Evolutionary conservation across 2,329 filamentous ascomycete genomes (phyloP), one percentile per base, ranked within the genome.

Genomic region (Bipolaris cookei): DNA sequence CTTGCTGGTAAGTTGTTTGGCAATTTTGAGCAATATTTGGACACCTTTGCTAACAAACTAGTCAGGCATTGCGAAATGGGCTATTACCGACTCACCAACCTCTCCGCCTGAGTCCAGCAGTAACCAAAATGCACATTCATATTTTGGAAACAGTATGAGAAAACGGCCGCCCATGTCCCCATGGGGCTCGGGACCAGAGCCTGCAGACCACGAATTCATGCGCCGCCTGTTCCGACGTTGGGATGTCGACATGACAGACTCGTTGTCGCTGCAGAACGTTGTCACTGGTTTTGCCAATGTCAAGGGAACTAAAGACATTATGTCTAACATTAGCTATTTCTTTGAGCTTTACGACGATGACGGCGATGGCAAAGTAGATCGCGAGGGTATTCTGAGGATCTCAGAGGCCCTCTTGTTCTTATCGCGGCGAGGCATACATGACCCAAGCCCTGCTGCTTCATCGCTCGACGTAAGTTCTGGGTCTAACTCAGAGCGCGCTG

Each of bases 321-420:
- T 99, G 94, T 91, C 91, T 28, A 95, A 91, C 56, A 98, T 99
- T 71, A 95, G 88, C 58, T 98, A 98, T 78, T 98, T 99, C 76
- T 99, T 99, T 68, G 91, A 97, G 70, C 85, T 99, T 0, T 97
- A 98, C 75, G 95, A 99, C 72, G 94, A 99, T 64, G 90, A 94
- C 68, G 86, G 88, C 1, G 92, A 97, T 72, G 95, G 95, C 23
- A 92, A 87, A 67, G 93, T 99, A 4, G 95, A 98, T 70, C 87
- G 95, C 10, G 95, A 99, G 76, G 95, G 95, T 5, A 99, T 99
- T 56, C 77, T 99, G 42, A 84, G 92, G 43, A 98, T 99, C 72
- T 97, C 93, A 0, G 95, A 99, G 77, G 92, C 94, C 0, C 81
- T 99, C 30, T 81, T 99, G 2, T 99, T 99, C 77, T 84, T 99